Evolutionary conservation across 768 basidiomycete genomes (phyloP).

Genomic region (Mycena alexandri): DNA sequence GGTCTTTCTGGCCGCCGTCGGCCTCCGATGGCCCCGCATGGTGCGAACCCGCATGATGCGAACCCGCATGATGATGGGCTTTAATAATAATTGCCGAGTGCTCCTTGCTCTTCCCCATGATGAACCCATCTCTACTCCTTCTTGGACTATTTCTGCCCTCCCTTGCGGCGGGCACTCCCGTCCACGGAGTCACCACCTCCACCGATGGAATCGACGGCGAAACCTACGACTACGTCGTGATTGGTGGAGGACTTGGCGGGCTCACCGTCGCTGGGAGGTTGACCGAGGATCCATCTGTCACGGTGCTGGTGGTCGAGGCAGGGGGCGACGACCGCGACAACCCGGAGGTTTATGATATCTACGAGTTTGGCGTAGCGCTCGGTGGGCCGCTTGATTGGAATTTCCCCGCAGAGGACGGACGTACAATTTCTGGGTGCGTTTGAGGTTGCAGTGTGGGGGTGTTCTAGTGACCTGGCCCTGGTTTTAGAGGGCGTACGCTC

Average conservation of each 20-base stretch:
- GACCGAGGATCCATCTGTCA: conserved; percentile 56
- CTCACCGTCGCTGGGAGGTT: conserved; percentile 63
- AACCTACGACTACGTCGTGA: conserved; percentile 59
- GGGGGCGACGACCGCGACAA: conserved; percentile 62
- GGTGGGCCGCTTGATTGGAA: conserved; percentile 59
- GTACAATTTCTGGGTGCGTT: conserved; percentile 54
- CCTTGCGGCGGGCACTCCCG: not conserved
- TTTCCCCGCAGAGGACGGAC: conserved; percentile 59
- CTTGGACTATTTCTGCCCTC: not conserved
- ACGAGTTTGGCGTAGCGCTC: conserved; percentile 57
- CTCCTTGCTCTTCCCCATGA: too few species aligned
- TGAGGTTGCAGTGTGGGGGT: not conserved
- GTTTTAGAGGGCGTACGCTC: conserved; percentile 59
- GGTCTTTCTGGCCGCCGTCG: too few species aligned
- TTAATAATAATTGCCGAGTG: too few species aligned
- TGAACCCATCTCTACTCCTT: not conserved
- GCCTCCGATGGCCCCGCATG: too few species aligned
- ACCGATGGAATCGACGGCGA: conserved; percentile 49
- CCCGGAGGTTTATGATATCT: conserved; percentile 60
- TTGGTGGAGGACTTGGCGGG: conserved; percentile 63
- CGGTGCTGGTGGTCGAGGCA: conserved; percentile 65
- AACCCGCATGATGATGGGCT: too few species aligned
- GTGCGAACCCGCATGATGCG: too few species aligned
- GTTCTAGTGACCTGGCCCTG: not conserved
- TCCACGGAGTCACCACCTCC: conserved; percentile 48